Evolutionary conservation across 306 rosid genomes (phyloP), one percentile per base, ranked within the genome.

Genomic region (Castanea mollissima): DNA sequence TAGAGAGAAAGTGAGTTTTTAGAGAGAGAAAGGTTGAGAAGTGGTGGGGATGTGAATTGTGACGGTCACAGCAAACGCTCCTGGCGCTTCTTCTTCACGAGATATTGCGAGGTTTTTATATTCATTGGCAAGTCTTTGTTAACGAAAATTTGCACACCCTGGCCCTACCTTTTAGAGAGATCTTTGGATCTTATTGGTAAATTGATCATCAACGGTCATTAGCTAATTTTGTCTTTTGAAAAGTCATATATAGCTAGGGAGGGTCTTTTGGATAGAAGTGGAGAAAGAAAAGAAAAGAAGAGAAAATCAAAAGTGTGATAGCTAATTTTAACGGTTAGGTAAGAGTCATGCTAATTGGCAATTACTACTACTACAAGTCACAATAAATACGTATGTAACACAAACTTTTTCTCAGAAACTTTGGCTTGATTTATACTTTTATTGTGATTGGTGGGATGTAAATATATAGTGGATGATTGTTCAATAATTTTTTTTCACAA

Each of bases 21-120:
- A 75, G 79, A 74, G 74, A 78, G 81, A 77, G 74, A 77, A 52
- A 11, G 20, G 5, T 11, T 77, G 38, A 8, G 58, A 70, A 65
- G 77, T 57, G 81, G 77, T 32, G 81, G 75, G 84, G 87, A 51
- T 79, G 82, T 52, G 82, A 83, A 79, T 56, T 82, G 85, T 78
- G 87, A 87, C 64, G 69, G 77, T 69, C 44, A 79, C 35, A 31
- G 81, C 76, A 85, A 87, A 85, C 95, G 91, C 90, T 91, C 90
- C 91, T 29, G 85, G 89, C 85, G 96, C 96, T 91, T 84, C 89
- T 86, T 80, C 83, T 85, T 89, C 98, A 94, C 96, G 90, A 85
- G 97, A 84, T 83, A 58, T 58, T 84, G 83, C 69, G 79, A 71
- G 74, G 55, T 1, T 25, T 25, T 54, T 38, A 58, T 67, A 76